Evolutionary conservation across 2,329 filamentous ascomycete genomes (phyloP).

Genomic region (Xylaria sp.): DNA sequence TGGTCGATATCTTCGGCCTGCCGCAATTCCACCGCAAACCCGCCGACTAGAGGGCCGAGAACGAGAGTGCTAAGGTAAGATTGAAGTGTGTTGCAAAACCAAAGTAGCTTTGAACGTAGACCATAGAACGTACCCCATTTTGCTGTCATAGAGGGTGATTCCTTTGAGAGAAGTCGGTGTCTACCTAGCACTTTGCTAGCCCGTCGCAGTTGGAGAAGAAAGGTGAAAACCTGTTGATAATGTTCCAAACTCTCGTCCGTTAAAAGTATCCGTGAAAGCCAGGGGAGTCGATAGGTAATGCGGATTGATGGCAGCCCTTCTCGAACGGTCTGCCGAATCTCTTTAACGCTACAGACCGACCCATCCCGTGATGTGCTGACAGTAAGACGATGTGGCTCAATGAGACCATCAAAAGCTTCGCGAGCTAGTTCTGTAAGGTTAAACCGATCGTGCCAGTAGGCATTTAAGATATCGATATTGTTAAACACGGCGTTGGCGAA

Average conservation of each 20-base stretch:
- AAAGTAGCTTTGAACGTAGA: constrained; percentile 64
- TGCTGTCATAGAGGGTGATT: constrained; percentile 35
- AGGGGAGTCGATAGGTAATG: constrained; percentile 62
- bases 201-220: constrained; percentile 72
- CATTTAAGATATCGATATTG: constrained; percentile 58
- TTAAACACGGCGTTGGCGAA: constrained; percentile 69
- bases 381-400: constrained; percentile 59
- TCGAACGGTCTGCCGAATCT: constrained; percentile 53
- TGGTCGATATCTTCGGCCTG: constrained; percentile 68
- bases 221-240: constrained; percentile 68
- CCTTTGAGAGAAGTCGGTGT: constrained; percentile 41
- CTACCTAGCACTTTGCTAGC: constrained; percentile 62
- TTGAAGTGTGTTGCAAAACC: constrained; percentile 71
- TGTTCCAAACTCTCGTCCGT: constrained; percentile 55
- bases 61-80: constrained; percentile 72
- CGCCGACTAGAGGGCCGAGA: constrained; percentile 53
- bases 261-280: constrained; percentile 67
- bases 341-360: constrained; percentile 39
- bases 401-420: constrained; percentile 56
- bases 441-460: constrained; percentile 74
- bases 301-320: constrained; percentile 57
- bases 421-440: constrained; percentile 72
- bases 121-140: constrained; percentile 50
- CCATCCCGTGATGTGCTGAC: constrained; percentile 46
- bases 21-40: constrained; percentile 53